Conservation (phyloP, 1,284 basidiomycete genomes). For the Malassezia globosa region DNA sequence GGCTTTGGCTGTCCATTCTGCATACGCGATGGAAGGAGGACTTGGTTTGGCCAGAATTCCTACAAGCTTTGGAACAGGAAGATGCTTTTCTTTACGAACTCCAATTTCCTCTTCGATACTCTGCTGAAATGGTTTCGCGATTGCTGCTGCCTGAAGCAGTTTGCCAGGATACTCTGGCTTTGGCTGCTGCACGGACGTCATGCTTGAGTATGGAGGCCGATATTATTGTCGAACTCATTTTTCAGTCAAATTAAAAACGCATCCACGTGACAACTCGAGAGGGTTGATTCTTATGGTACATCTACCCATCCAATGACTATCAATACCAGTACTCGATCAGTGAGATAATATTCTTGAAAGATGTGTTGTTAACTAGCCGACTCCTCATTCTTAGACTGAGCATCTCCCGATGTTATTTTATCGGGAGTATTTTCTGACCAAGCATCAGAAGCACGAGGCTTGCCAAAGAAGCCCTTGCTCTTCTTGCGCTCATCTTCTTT, state of each 20-base stretch:
- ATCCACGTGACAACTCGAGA: neutral
- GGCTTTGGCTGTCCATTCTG: slow-evolving; percentile 83
- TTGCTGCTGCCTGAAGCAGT: slow-evolving; percentile 34
- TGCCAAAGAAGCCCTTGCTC: slow-evolving; percentile 5
- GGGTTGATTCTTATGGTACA: slow-evolving; percentile 1
- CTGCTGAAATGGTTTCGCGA: slow-evolving; percentile 40
- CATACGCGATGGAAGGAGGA: slow-evolving; percentile 76
- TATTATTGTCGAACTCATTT: slow-evolving; percentile 2
- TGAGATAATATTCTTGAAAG: too few species aligned
- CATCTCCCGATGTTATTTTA: neutral
- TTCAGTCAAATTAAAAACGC: neutral
- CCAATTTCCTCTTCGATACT: slow-evolving; percentile 26
- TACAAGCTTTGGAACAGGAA: slow-evolving; percentile 60
- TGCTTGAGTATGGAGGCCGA: too few species aligned
- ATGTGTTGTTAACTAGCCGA: too few species aligned
- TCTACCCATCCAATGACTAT: neutral
- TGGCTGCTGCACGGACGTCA: slow-evolving; percentile 5
- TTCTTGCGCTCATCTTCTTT: slow-evolving; percentile 33
- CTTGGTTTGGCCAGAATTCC: slow-evolving; percentile 82
- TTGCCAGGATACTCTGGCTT: slow-evolving; percentile 36
- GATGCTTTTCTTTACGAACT: slow-evolving; percentile 22
- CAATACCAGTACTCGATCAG: too few species aligned
- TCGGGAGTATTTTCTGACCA: neutral
- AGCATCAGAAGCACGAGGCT: slow-evolving; percentile 3
- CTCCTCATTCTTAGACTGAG: too few species aligned